Conservation (phyloP, 2,329 filamentous ascomycete genomes). For the Ramichloridium luteum region DNA sequence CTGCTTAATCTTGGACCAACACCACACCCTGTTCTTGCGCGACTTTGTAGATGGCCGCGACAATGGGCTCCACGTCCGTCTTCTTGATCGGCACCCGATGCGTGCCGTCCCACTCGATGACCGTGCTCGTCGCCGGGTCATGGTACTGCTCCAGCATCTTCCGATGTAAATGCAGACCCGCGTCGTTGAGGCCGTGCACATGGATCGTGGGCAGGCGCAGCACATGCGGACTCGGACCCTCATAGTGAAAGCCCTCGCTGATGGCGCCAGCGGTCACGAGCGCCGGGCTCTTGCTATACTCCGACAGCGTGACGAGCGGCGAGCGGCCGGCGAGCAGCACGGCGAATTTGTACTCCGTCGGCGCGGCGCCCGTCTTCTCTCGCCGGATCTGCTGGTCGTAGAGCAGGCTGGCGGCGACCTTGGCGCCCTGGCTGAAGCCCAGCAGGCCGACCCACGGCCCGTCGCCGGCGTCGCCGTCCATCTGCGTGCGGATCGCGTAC, state of each 20-base stretch:
- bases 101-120: conserved; percentile 62
- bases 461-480: conserved; percentile 32
- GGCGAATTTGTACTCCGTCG: conserved; percentile 44
- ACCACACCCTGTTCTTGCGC: not conserved
- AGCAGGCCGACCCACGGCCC: conserved; percentile 40
- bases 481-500: conserved; percentile 34
- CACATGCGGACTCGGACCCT: no score
- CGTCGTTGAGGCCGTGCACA: conserved; percentile 52
- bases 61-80: conserved; percentile 48
- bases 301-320: conserved; percentile 45
- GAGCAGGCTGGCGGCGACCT: conserved; percentile 34
- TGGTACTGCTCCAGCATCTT: conserved; percentile 49
- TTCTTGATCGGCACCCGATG: conserved; percentile 60
- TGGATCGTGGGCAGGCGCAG: conserved; percentile 51
- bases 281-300: conserved; percentile 25
- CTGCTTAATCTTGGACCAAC: no score
- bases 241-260: no score
- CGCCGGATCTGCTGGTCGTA: conserved; percentile 47
- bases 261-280: conserved; percentile 28
- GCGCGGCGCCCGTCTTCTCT: conserved; percentile 26
- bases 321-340: conserved; percentile 50
- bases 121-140: conserved; percentile 37
- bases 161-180: conserved; percentile 47
- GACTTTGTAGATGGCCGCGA: not conserved
- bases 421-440: conserved; percentile 41